phyloP scores from a whole-genome alignment of 345 rosid species.

The Lepidium didymum region DNA sequence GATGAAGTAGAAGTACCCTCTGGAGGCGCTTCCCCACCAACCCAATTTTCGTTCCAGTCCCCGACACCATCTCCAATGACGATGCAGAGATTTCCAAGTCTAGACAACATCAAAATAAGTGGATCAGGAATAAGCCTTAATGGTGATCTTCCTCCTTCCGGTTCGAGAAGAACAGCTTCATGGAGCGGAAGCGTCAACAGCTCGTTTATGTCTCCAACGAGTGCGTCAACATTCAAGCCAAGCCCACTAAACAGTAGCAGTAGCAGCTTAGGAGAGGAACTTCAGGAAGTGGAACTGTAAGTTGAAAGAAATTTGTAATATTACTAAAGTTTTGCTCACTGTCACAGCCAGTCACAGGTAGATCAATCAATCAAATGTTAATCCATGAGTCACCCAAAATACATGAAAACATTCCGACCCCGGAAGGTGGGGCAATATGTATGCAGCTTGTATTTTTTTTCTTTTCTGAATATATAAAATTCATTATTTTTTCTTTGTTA shows the following conservation, averaged over 20 bases:
- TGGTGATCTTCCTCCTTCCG: constrained; percentile 24
- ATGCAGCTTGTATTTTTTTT: constrained; percentile 3
- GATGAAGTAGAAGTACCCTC: constrained; percentile 24
- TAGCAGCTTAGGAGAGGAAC: constrained; percentile 68
- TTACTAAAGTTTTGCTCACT: constrained; percentile 15
- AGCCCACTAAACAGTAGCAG: constrained; percentile 39
- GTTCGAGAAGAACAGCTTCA: constrained; percentile 68
- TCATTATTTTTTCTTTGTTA: constrained; percentile 14
- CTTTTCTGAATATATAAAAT: neutral
- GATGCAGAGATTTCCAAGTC: constrained; percentile 63
- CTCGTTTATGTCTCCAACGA: constrained; percentile 31
- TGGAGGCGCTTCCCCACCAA: constrained; percentile 6
- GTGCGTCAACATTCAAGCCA: constrained; percentile 12
- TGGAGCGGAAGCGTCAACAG: constrained; percentile 72
- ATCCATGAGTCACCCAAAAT: constrained; percentile 26
- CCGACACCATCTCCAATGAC: constrained; percentile 33
- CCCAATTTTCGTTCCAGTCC: constrained; percentile 30
- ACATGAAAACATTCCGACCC: neutral
- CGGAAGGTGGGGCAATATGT: constrained; percentile 1
- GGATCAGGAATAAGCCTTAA: constrained; percentile 23
- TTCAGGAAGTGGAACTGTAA: constrained; percentile 92
- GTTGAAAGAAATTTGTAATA: constrained; percentile 15
- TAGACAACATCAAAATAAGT: constrained; percentile 46
- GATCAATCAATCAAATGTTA: constrained; percentile 19
- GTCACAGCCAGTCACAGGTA: neutral